These are phyloP conservation scores for Hebeloma cylindrosporum DNA, from an alignment of 768 basidiomycete species.

Conservation along the genomic window DNA sequence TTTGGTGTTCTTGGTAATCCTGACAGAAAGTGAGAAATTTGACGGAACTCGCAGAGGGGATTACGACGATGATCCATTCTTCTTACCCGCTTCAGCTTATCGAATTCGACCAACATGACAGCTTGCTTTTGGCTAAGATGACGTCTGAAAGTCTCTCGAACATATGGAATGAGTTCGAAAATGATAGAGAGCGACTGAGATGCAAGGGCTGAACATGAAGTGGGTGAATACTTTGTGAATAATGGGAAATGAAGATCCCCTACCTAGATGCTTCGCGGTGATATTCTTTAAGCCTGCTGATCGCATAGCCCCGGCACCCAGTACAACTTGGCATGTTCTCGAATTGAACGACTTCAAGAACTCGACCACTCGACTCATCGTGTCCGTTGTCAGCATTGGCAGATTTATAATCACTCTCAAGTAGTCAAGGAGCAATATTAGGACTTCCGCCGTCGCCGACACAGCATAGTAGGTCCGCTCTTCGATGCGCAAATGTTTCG, in stretches of 20 bases:
- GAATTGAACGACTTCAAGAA: constrained; percentile 98
- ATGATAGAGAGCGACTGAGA: constrained; percentile 95
- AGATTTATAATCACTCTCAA: constrained; percentile 85
- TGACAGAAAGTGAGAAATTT: constrained; percentile 35
- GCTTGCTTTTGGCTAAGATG: constrained; percentile 94
- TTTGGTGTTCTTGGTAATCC: constrained; percentile 99
- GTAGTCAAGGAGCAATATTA: constrained; percentile 79
- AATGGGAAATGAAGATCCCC: constrained; percentile 7
- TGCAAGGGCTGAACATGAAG: constrained; percentile 67
- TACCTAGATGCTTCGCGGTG: constrained; percentile 94
- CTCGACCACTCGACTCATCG: constrained; percentile 93
- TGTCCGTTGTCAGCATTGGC: constrained; percentile 86
- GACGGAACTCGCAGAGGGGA: no score
- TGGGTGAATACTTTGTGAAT: neutral
- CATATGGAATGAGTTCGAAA: constrained; percentile 91
- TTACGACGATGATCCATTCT: no score
- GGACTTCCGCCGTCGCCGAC: constrained; percentile 74
- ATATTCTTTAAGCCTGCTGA: constrained; percentile 98
- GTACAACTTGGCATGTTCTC: constrained; percentile 94
- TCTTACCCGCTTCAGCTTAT: constrained; percentile 94
- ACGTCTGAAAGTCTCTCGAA: constrained; percentile 91
- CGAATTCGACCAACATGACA: constrained; percentile 96
- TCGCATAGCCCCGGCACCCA: constrained; percentile 99
- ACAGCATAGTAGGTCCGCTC: constrained; percentile 85
- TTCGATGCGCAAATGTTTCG: constrained; percentile 76